Evolutionary conservation across 2,329 filamentous ascomycete genomes (phyloP).

Genomic region (Nigrospora osmanthi): DNA sequence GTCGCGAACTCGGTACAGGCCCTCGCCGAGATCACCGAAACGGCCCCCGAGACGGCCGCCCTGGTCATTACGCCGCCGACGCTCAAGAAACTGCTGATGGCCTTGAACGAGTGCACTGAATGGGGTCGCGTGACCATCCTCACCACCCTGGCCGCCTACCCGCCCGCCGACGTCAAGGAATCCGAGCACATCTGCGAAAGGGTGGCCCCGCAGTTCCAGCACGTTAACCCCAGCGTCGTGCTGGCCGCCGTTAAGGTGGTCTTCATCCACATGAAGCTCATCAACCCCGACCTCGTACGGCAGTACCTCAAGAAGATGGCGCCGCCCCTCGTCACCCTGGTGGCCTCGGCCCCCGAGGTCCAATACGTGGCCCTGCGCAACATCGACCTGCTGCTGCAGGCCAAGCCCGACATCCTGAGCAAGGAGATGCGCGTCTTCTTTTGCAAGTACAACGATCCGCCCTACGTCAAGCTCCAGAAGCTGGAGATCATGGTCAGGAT

Average conservation of each 20-base stretch:
- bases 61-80: slow-evolving; percentile 74
- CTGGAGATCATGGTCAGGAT: slow-evolving; percentile 99
- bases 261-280: slow-evolving; percentile 87
- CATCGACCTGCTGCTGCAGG: slow-evolving; percentile 91
- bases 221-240: slow-evolving; percentile 95
- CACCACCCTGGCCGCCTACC: slow-evolving; percentile 82
- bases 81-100: slow-evolving; percentile 93
- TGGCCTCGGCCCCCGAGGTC: slow-evolving; percentile 92
- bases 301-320: slow-evolving; percentile 99
- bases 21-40: slow-evolving; percentile 82
- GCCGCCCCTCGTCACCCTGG: slow-evolving; percentile 87
- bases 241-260: slow-evolving; percentile 96
- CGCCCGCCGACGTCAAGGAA: slow-evolving; percentile 82
- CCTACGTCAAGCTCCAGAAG: slow-evolving; percentile 95
- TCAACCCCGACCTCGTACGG: slow-evolving; percentile 69
- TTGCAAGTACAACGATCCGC: slow-evolving; percentile 99
- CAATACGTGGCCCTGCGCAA: slow-evolving; percentile 96
- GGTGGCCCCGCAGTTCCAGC: slow-evolving; percentile 94
- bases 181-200: slow-evolving; percentile 97
- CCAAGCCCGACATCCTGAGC: slow-evolving; percentile 91
- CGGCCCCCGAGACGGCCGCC: slow-evolving; percentile 83
- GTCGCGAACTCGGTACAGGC: slow-evolving; percentile 96
- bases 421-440: slow-evolving; percentile 98
- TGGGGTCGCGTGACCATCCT: slow-evolving; percentile 96
- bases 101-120: slow-evolving; percentile 95